Evolutionary conservation across 2,329 filamentous ascomycete genomes (phyloP), one percentile per base, ranked within the genome.

Genomic region (Trichoderma arundinaceum): DNA sequence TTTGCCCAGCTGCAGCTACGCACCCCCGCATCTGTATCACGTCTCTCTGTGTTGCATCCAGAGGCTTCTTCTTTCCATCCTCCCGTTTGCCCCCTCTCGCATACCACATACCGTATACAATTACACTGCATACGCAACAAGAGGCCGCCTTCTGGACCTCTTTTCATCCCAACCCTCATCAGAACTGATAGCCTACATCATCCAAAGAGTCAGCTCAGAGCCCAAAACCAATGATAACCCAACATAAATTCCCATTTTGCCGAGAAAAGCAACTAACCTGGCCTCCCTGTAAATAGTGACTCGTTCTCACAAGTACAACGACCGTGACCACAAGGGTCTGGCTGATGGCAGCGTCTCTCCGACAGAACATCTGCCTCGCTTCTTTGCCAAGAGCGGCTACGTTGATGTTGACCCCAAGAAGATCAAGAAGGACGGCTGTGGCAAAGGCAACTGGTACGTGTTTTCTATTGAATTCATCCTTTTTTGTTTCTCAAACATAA

Each of bases 361-460:
- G 64, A 85, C 90, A 70, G 90, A 95, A 71, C 86, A 90, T 73
- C 82, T 96, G 33, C 94, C 95, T 75, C 92, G 93, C 75, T 98
- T 91, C 87, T 98, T 98, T 78, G 92, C 88, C 79, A 97, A 97
- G 83, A 82, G 87, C 67, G 94, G 94, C 71, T 90, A 90, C 76
- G 83, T 88, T 73, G 93, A 93, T 75, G 83, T 85, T 72, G 92
- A 96, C 75, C 94, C 95, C 68, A 93, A 92, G 79, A 95, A 96
- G 84, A 90, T 91, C 76, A 99, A 99, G 89, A 99, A 99, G 84
- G 92, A 96, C 75, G 94, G 94, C 69, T 90, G 87, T 71, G 94
- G 94, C 72, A 94, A 92, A 80, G 92, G 91, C 76, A 97, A 97
- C 80, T 99, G 94, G 94, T 97, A 86, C 79, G 90, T 74, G 28